Evolutionary conservation across 306 rosid genomes (phyloP), one percentile per base, ranked within the genome.

Genomic region (Malus fusca): DNA sequence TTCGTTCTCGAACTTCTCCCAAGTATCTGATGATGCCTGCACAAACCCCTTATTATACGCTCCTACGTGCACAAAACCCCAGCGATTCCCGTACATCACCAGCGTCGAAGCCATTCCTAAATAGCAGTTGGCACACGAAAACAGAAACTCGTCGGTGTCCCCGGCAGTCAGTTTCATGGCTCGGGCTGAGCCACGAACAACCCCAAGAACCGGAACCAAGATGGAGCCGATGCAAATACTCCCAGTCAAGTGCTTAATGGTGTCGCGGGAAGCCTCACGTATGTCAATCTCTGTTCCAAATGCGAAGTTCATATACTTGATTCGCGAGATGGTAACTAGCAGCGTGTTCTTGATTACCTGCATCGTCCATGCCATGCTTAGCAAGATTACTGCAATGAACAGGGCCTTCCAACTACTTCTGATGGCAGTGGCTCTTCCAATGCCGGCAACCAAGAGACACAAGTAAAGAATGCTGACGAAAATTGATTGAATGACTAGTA

Each of bases 1-100:
- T 22, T 10, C 86, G n/a, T 80, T 79, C 43, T 13, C 53, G 83
- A 93, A 88, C 79, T 84, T 74, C 53, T 69, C 90, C 96, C 93
- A 89, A 14, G 83, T 80, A 82, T 91, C 93, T 23, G 52, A 42
- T 19, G 96, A 89, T 64, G 97, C 96, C 51, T 83, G 85, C 81
- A 87, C 82, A 82, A 93, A 78, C 11, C 91, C 93, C 80, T 89
- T 89, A 78, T 86, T 82, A 73, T 81, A 81, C 46, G 64, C 90
- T 15, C 96, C 93, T 11, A 89, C 86, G 8, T 87, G 85, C 58
- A 93, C 98, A 31, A 91, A 93, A 28, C 92, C 97, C 98, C 98
- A 93, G 37, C 92, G 67, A 42, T 89, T 91, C 66, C 96, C 93
- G 12, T 74, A 73, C 5, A 30, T 46, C 31, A 88, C 83, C 66